Evolutionary conservation across 768 basidiomycete species (phyloP), one percentile per base, ranked within the genome.

Genomic region (Roridomyces roridus): DNA sequence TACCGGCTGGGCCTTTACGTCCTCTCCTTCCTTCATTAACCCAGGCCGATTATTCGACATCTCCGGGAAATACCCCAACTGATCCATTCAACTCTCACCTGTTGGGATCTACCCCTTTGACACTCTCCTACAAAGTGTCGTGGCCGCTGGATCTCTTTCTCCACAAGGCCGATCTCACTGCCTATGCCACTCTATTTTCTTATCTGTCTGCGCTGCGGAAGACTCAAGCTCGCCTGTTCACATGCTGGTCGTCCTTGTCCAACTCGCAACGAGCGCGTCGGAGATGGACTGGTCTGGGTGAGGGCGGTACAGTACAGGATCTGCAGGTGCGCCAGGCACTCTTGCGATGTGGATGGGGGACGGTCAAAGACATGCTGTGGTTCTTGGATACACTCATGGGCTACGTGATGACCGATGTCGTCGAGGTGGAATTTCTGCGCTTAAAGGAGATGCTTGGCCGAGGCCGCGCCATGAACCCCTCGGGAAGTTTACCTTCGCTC

Each of bases 121-220:
- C 80, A 2, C 78, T 96, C 18, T 81, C 80, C 6, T 95, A 92
- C 69, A 76, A 71, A 17, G 85, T 94, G 21, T 73, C 87, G 0
- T 97, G 93, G 93, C 94, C 94, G 0, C 80, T 96, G 37, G 92
- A 96, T 68, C 84, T 96, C 42, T 96, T 96, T 74, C 83, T 97
- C 21, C 86, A 92, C 48, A 77, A 86, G 20, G 76, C 85, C 0
- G 92, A 94, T 64, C 77, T 96, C 18, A 77, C 83, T 17, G 80
- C 85, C 31, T 96, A 97, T 65, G 85, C 85, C 3, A 81, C 83
- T 17, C 72, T 96, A 43, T 94, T 94, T 73, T 81, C 89, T 4
- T 96, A 92, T 73, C 78, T 96, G 10, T 88, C 91, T 10, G 86
- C 94, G 0, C 69, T 97, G 34, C 85, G 94, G 24, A 92, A 93